phyloP scores from a whole-genome alignment of 768 basidiomycete species.

The Cystoderma amianthinum region DNA sequence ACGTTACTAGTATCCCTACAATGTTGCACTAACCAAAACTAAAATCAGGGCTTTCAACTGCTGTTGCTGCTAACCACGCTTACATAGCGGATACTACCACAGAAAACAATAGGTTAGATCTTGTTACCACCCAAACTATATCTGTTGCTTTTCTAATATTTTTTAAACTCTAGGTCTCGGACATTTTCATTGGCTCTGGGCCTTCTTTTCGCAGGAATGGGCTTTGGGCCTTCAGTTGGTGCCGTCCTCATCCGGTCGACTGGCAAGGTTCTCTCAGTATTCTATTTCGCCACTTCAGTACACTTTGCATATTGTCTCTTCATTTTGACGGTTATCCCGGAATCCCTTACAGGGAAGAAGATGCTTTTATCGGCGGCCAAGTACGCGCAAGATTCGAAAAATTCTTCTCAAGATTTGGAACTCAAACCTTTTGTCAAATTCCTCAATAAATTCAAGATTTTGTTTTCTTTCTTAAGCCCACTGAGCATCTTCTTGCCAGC shows the following conservation, averaged over 20 bases:
- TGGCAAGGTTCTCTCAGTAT: slow-evolving; percentile 51
- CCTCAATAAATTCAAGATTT: slow-evolving; percentile 32
- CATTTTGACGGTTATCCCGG: slow-evolving; percentile 62
- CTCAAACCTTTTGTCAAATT: slow-evolving; percentile 11
- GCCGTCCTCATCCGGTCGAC: slow-evolving; percentile 55
- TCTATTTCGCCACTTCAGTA: slow-evolving; percentile 53
- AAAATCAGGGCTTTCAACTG: slow-evolving; percentile 41
- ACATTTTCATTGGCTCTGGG: slow-evolving; percentile 63
- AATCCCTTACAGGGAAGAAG: slow-evolving; percentile 56
- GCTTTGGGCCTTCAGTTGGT: slow-evolving; percentile 71
- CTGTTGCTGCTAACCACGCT: slow-evolving; percentile 47
- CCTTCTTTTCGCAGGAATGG: slow-evolving; percentile 66
- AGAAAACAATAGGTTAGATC: slow-evolving; percentile 41
- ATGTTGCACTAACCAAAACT: slow-evolving; percentile 8
- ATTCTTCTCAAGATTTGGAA: slow-evolving; percentile 9
- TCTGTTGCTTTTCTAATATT: slow-evolving; percentile 3
- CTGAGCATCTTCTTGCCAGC: slow-evolving; percentile 57
- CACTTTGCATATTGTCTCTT: slow-evolving; percentile 44
- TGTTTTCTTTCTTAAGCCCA: slow-evolving; percentile 65
- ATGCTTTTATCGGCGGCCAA: slow-evolving; percentile 32
- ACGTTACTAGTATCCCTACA: slow-evolving; percentile 3
- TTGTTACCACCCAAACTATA: background rate
- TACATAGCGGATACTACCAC: slow-evolving; percentile 67
- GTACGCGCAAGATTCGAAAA: slow-evolving; percentile 25
- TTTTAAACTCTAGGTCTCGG: slow-evolving; percentile 38